Evolutionary conservation across 2,329 filamentous ascomycete species (phyloP).

Genomic region (Coniochaeta sp.): DNA sequence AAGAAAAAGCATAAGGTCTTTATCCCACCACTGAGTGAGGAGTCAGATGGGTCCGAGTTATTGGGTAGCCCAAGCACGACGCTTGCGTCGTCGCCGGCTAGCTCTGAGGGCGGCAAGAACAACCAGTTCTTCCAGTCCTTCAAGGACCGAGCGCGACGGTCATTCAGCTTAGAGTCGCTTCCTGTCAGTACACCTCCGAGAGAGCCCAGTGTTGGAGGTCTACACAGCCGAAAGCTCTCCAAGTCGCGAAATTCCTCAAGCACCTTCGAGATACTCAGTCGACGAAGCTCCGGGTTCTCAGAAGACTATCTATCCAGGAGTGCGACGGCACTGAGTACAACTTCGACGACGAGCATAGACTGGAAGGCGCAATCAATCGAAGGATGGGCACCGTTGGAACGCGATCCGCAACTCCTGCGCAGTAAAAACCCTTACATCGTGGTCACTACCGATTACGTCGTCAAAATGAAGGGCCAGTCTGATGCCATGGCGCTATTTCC

Average conservation of each 20-base stretch:
- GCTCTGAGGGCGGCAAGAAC: constrained; percentile 10
- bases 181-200: constrained; percentile 2
- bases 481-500: constrained; percentile 41
- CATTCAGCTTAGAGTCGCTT: constrained; percentile 10
- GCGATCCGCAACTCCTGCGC: constrained; percentile 35
- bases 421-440: constrained; percentile 45
- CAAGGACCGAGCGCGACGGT: constrained; percentile 10
- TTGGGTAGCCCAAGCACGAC: constrained; percentile 7
- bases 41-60: constrained; percentile 10
- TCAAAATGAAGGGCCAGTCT: constrained; percentile 41
- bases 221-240: constrained; percentile 13
- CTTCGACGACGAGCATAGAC: constrained; percentile 21
- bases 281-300: constrained; percentile 22
- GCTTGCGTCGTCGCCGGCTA: constrained; percentile 11
- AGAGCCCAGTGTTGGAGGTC: constrained; percentile 6
- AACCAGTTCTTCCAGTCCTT: constrained; percentile 14
- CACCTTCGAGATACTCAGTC: constrained; percentile 14
- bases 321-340: constrained; percentile 18
- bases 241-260: constrained; percentile 15
- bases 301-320: constrained; percentile 11
- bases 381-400: constrained; percentile 37
- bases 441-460: constrained; percentile 39
- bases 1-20: constrained; percentile 1
- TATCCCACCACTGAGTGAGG: constrained; percentile 6
- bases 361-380: constrained; percentile 23